Evolutionary conservation across 177 flowering plant species (phyloP).

Genomic region (Tripterygium wilfordii): DNA sequence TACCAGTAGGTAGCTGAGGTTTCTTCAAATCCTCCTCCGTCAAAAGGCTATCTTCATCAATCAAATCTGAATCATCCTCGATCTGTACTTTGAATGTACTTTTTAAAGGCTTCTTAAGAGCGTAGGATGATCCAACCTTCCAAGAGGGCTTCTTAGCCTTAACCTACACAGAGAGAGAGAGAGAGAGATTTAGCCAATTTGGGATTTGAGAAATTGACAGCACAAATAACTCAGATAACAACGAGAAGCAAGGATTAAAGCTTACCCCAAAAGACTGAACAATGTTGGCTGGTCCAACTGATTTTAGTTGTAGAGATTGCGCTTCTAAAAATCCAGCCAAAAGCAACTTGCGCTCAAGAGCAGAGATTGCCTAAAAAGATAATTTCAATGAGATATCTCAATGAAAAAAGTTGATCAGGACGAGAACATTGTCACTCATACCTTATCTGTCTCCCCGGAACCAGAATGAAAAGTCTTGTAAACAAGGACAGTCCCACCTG

Average conservation of each 20-base stretch:
- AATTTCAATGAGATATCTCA: constrained; percentile 1
- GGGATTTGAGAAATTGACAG: too few relatives aligned
- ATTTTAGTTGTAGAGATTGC: constrained; percentile 31
- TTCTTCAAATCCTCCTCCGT: constrained; percentile 92
- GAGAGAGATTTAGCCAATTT: too few relatives aligned
- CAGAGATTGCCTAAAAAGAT: constrained; percentile 39
- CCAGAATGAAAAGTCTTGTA: constrained; percentile 20
- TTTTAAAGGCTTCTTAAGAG: constrained; percentile 50
- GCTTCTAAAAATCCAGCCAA: constrained; percentile 71
- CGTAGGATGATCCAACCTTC: constrained; percentile 88
- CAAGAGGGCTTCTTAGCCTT: constrained; percentile 80
- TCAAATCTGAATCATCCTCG: constrained; percentile 78
- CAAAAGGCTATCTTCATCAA: constrained; percentile 91
- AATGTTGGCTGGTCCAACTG: constrained; percentile 20
- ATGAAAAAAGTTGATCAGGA: not conserved
- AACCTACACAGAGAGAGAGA: constrained; percentile 26
- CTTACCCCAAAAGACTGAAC: constrained; percentile 44
- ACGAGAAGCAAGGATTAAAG: constrained; percentile 2
- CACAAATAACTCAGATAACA: too few relatives aligned
- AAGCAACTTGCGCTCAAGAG: constrained; percentile 54
- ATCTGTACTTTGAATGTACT: constrained; percentile 58
- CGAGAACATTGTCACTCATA: constrained; percentile 5
- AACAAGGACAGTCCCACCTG: constrained; percentile 58
- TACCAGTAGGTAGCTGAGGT: constrained; percentile 50
- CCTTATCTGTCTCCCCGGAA: constrained; percentile 25